Evolutionary conservation across 371 early-diverging fungal species (phyloP).

Genomic region (Lichtheimia ornata): DNA sequence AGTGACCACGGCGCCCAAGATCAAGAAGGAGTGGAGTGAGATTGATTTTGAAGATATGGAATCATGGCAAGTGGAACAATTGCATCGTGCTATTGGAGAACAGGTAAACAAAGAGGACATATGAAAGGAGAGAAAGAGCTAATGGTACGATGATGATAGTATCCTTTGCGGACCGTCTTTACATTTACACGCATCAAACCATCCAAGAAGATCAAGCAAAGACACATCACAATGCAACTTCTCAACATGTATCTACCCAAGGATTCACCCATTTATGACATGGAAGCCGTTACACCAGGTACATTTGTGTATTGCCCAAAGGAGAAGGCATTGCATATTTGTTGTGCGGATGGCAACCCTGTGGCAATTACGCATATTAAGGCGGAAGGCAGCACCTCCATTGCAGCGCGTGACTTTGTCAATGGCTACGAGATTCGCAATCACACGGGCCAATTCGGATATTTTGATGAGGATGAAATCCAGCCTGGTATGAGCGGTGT

Average conservation of each 20-base stretch:
- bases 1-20: conserved; percentile 79
- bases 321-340: conserved; percentile 39
- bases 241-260: conserved; percentile 25
- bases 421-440: conserved; percentile 70
- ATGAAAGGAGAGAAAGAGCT: conserved; percentile 12
- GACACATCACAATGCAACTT: conserved; percentile 24
- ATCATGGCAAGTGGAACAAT: conserved; percentile 62
- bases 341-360: conserved; percentile 46
- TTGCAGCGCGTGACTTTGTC: conserved; percentile 67
- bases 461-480: conserved; percentile 14
- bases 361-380: conserved; percentile 46
- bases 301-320: conserved; percentile 41
- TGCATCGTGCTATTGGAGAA: conserved; percentile 76
- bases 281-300: conserved; percentile 43
- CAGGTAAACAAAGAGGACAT: conserved; percentile 50
- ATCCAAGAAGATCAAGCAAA: conserved; percentile 22
- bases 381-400: conserved; percentile 63
- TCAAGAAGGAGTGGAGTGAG: conserved; percentile 57
- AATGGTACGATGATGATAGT: conserved; percentile 17
- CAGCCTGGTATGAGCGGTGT: conserved; percentile 20
- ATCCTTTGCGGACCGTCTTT: conserved; percentile 36
- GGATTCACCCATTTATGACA: conserved; percentile 15
- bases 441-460: conserved; percentile 33
- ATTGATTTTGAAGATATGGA: conserved; percentile 66
- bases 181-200: conserved; percentile 23